Evolutionary conservation across 805 yeast genomes (phyloP), one percentile per base, ranked within the genome.

Genomic region (Wickerhamiella sergipiensis): DNA sequence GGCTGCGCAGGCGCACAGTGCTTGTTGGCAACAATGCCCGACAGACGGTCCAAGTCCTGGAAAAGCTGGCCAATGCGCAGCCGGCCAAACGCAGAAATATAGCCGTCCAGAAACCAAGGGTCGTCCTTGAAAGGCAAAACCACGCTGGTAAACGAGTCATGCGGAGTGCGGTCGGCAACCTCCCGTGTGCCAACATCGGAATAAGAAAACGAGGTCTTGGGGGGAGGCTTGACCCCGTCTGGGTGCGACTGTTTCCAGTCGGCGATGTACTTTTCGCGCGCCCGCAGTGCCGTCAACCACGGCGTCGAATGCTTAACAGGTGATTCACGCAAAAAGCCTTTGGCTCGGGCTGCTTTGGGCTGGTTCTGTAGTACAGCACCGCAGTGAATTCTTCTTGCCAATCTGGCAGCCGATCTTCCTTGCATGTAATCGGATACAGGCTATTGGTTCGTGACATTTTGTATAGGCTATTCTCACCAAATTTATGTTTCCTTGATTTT

Each of bases 1-100:
- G 97, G 97, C 63, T 85, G 88, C 0, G 95, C 94, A 0, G 97
- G 97, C n/a, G 83, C 74, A 67, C 95, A 85, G 65, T 89, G 97
- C 61, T 85, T 77, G 65, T 88, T 85, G 21, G 95, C 95, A 60
- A 89, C 88, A 62, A 90, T 80, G 36, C 97, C 97, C 2, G 97
- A 95, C 54, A 89, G 71, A 5, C 95, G 89, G 63, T 89, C 97
- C 61, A 89, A 71, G 67, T 89, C 97, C 71, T 89, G 96, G 67
- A 89, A 89, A 56, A 89, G 72, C 65, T 88, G 95, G 42, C 97
- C 97, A 59, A 86, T 86, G 61, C 96, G 74, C 61, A 88, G 73
- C 56, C 95, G 76, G n/a, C 97, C 97, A 52, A 81, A 83, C 3
- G 95, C 89, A 65, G 85, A 85, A 60, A 86, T 83, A 62, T 89